Evolutionary conservation across 2,329 filamentous ascomycete species (phyloP).

Genomic region (Alternaria solani): DNA sequence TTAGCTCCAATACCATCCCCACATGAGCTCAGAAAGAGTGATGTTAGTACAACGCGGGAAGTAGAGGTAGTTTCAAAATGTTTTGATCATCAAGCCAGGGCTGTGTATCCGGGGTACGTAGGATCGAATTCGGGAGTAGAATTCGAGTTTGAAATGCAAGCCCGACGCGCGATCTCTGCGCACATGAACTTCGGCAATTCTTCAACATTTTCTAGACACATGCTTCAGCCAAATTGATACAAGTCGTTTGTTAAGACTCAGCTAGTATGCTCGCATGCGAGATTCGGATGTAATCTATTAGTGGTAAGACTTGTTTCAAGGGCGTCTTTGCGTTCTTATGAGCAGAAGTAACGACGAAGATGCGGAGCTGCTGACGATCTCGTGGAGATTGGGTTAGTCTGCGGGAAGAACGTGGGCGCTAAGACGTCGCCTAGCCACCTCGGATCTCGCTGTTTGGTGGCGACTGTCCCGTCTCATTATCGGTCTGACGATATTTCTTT

Average conservation of each 20-base stretch:
- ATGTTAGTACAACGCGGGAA: not conserved
- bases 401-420: too few species aligned
- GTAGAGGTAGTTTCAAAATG: not conserved
- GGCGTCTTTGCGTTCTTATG: not conserved
- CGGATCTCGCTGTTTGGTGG: too few species aligned
- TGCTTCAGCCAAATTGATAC: not conserved
- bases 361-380: too few species aligned
- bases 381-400: too few species aligned
- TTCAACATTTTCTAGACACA: not conserved
- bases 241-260: not conserved
- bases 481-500: too few species aligned
- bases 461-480: too few species aligned
- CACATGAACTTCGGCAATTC: not conserved
- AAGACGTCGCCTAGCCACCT: too few species aligned
- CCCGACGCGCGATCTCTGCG: not conserved
- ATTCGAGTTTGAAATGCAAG: not conserved
- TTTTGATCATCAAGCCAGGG: not conserved
- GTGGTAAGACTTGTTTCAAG: not conserved
- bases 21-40: not conserved
- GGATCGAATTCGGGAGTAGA: not conserved
- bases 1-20: not conserved
- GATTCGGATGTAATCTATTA: not conserved
- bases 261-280: not conserved
- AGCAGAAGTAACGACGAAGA: too few species aligned
- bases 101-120: not conserved